Conservation (phyloP, 2,329 filamentous ascomycete species). For the Akanthomyces uredinophilus region DNA sequence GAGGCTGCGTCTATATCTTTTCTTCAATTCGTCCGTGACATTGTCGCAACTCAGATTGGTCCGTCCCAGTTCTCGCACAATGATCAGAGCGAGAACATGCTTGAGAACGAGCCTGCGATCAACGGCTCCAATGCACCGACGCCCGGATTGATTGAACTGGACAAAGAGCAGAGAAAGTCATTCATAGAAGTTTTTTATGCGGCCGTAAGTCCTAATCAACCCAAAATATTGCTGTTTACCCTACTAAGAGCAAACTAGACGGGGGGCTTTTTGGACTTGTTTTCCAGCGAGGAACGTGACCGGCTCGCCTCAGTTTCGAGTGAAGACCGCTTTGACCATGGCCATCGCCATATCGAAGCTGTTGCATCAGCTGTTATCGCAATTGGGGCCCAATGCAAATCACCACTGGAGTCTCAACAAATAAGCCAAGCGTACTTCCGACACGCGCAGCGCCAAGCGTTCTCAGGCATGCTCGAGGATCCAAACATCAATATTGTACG, state of each 20-base stretch:
- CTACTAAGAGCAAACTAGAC: constrained; percentile 1
- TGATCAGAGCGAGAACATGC: constrained; percentile 46
- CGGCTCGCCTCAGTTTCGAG: constrained; percentile 2
- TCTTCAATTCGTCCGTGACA: constrained; percentile 46
- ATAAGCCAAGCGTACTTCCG: constrained; percentile 38
- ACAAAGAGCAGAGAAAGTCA: neutral
- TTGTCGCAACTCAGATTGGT: constrained; percentile 45
- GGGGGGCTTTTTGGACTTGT: constrained; percentile 13
- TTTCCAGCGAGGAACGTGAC: neutral
- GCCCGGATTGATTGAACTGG: constrained; percentile 5
- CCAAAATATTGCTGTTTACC: no score
- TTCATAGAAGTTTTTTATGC: neutral
- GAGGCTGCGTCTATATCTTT: constrained; percentile 51
- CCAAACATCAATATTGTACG: constrained; percentile 49
- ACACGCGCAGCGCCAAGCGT: constrained; percentile 41
- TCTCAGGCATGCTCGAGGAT: constrained; percentile 47
- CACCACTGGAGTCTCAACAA: constrained; percentile 24
- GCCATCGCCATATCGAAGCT: constrained; percentile 8
- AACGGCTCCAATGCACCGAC: neutral
- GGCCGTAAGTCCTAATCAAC: neutral
- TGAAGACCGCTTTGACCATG: constrained; percentile 3
- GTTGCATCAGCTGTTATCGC: constrained; percentile 41
- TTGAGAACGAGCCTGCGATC: constrained; percentile 37
- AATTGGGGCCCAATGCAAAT: constrained; percentile 45
- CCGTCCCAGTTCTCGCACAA: constrained; percentile 50